Evolutionary conservation across 441 rosid genomes (phyloP).

Genomic region (Populus tomentosa): DNA sequence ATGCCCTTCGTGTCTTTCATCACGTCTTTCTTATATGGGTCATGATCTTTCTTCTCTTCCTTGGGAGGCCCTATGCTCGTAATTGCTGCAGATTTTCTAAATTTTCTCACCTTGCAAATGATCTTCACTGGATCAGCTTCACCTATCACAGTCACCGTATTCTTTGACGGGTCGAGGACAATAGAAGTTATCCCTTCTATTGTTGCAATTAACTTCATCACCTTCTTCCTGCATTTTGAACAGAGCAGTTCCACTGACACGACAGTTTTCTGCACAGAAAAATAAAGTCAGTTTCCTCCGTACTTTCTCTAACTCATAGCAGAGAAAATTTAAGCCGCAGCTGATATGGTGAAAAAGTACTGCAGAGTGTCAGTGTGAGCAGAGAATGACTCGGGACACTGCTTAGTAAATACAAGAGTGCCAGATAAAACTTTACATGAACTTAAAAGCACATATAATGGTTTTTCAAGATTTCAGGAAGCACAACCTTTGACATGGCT

Average conservation of each 20-base stretch:
- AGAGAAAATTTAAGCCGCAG: conserved; percentile 1
- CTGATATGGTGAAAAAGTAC: conserved; percentile 16
- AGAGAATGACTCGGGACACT: neutral
- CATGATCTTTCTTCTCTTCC: conserved; percentile 52
- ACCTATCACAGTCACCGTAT: conserved; percentile 47
- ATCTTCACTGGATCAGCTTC: conserved; percentile 61
- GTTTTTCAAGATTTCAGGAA: conserved; percentile 11
- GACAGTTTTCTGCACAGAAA: conserved; percentile 48
- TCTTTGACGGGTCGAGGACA: conserved; percentile 45
- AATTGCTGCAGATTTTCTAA: conserved; percentile 38
- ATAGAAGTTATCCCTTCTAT: conserved; percentile 53
- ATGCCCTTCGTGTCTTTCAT: neutral
- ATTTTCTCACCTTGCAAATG: conserved; percentile 45
- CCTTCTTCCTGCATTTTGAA: conserved; percentile 52
- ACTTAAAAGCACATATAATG: conserved; percentile 38
- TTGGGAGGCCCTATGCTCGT: conserved; percentile 45
- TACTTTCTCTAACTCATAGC: conserved; percentile 9
- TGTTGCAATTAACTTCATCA: conserved; percentile 47
- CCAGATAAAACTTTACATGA: conserved; percentile 5
- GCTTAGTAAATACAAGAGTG: conserved; percentile 12
- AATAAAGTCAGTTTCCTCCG: conserved; percentile 19
- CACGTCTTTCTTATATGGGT: neutral
- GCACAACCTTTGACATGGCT: neutral
- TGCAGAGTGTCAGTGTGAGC: conserved; percentile 29
- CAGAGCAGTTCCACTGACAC: conserved; percentile 54